Base-by-base conservation (phyloP, 441 rosid genomes). In the Erodium chrysanthum region DNA sequence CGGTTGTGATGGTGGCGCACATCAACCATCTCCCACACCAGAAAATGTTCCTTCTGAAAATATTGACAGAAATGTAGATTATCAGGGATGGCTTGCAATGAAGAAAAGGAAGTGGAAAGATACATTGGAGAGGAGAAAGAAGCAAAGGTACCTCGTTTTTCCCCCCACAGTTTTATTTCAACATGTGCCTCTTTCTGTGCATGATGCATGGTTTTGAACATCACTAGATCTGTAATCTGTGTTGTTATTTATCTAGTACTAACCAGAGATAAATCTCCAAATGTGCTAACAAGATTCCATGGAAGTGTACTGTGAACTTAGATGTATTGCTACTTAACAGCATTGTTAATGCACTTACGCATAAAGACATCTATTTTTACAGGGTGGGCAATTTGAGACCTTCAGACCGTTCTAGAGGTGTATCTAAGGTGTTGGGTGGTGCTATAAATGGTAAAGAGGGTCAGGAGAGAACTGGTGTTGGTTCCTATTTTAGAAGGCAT, bases 101-200 rank as follows among this genome's bases (percentile, higher is more conserved):
- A 91, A 86, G 83, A 94, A 94, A 81, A 84, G 99, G 81, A 94
- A 87, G 79, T 94, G 99, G 97, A 91, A 81, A 80, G 85, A 78
- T 65, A 73, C 67, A 70, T 74, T 88, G 64, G 86, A 81, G 70
- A 80, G 72, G 82, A 87, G 84, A 83, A 94, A 94, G 83, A 90
- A 79, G 73, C 86, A 77, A 85, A 94, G 94, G 97, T 89, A 77
- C 17, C 17, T 66, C 54, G 4, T 67, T 71, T n/a, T 27, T 64
- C 18, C 12, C 14, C 14, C n/a, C 14, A 21, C 21, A 22, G 10
- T 54, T 12, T 12, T 14, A 52, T 52, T 52, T n/a, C 0, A 21
- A 17, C 35, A 29, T 33, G 3, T 3, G 46, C 27, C 18, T 46
- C 46, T 17, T 25, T 60, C 17, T 20, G 8, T 15, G 52, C 14